Conservation (phyloP, 2,329 filamentous ascomycete genomes). For the Ophiocordyceps camponoti-leonardi region DNA sequence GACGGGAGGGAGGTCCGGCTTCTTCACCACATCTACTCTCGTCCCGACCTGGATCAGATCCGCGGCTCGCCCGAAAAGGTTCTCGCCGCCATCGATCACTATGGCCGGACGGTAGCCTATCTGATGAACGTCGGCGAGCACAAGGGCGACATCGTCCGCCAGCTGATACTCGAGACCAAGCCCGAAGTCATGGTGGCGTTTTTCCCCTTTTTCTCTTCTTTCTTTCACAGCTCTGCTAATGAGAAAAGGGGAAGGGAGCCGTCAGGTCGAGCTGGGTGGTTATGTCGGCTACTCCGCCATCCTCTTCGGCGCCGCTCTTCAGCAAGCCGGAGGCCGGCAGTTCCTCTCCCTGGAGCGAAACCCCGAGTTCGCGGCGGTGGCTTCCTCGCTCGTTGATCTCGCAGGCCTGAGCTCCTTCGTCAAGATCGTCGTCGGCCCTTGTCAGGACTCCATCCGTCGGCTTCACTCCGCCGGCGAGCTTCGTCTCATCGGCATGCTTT, state of each 20-base stretch:
- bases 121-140: slow-evolving; percentile 67
- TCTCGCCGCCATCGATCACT: background rate
- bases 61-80: slow-evolving; percentile 46
- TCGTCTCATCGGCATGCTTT: slow-evolving; percentile 50
- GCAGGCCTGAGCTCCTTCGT: slow-evolving; percentile 57
- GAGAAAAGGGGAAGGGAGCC: background rate
- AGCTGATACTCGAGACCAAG: slow-evolving; percentile 49
- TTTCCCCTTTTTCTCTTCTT: too few species aligned
- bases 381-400: slow-evolving; percentile 50
- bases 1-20: slow-evolving; percentile 62
- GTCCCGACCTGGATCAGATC: slow-evolving; percentile 43
- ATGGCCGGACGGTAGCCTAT: slow-evolving; percentile 17
- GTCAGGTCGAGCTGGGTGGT: slow-evolving; percentile 53
- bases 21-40: slow-evolving; percentile 48
- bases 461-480: slow-evolving; percentile 37
- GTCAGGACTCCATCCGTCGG: slow-evolving; percentile 44
- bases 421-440: slow-evolving; percentile 52
- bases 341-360: slow-evolving; percentile 62
- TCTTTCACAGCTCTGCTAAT: background rate
- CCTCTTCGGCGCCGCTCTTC: slow-evolving; percentile 51
- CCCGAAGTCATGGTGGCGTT: slow-evolving; percentile 44
- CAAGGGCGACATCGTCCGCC: slow-evolving; percentile 55
- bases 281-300: slow-evolving; percentile 74
- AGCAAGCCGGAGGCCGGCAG: slow-evolving; percentile 40
- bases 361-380: slow-evolving; percentile 56